Evolutionary conservation across 768 basidiomycete genomes (phyloP).

Genomic region (Russula griseocarnosa): DNA sequence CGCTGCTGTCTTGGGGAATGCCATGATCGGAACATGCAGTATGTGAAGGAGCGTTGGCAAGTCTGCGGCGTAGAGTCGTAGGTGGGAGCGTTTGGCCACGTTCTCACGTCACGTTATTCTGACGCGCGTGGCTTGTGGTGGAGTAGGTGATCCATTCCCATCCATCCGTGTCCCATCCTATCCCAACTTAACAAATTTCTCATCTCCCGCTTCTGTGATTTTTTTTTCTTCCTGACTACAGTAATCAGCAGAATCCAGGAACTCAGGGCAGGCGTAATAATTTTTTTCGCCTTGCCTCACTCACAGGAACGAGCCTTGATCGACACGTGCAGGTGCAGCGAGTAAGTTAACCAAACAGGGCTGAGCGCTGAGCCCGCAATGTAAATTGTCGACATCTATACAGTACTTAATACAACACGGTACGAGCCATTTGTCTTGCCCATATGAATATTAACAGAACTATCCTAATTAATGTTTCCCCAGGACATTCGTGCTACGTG

Average conservation of each 20-base stretch:
- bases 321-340: neutral
- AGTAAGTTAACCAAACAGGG: neutral
- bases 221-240: neutral
- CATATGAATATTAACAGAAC: constrained; percentile 4
- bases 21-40: constrained; percentile 22
- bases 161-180: too few species aligned
- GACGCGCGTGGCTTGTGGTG: neutral
- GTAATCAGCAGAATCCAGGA: constrained; percentile 4
- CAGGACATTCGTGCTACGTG: neutral
- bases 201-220: neutral
- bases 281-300: neutral
- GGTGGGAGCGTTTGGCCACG: too few species aligned
- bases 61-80: too few species aligned
- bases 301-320: neutral
- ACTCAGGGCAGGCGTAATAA: neutral
- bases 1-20: neutral
- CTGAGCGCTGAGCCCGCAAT: neutral
- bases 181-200: neutral
- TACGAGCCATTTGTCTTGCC: neutral
- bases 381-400: neutral
- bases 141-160: too few species aligned
- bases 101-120: neutral
- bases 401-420: constrained; percentile 11
- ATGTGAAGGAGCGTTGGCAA: neutral
- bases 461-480: constrained; percentile 5